These are phyloP conservation scores for Cladorrhinum sp. DNA, from an alignment of 2,329 filamentous ascomycete species.

Conservation along the genomic window DNA sequence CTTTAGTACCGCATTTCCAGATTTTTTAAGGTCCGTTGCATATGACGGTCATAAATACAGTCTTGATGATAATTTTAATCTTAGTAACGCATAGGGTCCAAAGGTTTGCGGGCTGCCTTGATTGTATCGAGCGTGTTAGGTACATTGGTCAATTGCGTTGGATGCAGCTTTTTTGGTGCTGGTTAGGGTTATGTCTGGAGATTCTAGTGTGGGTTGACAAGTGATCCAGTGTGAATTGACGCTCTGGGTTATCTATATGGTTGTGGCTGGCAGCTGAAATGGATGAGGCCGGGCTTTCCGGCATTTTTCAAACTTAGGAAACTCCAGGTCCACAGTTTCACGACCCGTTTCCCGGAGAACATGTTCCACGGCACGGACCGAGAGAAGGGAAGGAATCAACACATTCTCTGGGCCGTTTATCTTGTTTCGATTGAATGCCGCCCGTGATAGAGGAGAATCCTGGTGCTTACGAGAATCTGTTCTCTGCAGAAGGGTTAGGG, in stretches of 20 bases:
- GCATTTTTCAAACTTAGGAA: not conserved
- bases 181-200: no score
- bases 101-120: no score
- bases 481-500: conserved; percentile 4
- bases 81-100: no score
- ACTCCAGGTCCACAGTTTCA: not conserved
- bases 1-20: no score
- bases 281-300: conserved; percentile 2
- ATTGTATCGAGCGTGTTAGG: no score
- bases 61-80: no score
- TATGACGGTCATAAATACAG: no score
- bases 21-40: no score
- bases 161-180: no score
- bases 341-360: not conserved
- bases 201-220: no score
- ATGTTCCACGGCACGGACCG: not conserved
- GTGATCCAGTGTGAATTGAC: no score
- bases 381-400: not conserved
- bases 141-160: no score
- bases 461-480: not conserved
- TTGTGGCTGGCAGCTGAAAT: not conserved
- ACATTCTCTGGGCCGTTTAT: not conserved
- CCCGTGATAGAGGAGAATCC: not conserved
- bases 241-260: not conserved
- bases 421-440: not conserved